phyloP scores from a whole-genome alignment of 73 alveolate genomes.

The Symbiodinium pilosum region DNA sequence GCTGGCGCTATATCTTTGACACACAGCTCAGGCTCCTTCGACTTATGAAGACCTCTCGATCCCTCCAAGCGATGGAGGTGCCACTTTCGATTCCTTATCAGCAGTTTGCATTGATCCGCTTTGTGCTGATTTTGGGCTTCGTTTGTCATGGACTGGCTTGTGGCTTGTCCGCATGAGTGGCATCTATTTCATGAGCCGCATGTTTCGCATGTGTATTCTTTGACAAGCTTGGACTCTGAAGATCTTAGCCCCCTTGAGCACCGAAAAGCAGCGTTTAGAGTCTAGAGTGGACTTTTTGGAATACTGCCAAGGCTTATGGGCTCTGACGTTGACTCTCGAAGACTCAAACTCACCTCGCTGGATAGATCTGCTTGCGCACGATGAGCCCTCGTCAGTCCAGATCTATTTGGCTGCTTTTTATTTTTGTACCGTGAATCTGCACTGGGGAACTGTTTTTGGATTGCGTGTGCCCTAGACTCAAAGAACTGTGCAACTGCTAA shows the following conservation, averaged over 20 bases:
- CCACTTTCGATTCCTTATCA: slow-evolving; percentile 77
- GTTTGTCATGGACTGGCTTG: slow-evolving; percentile 48
- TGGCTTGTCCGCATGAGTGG: not conserved
- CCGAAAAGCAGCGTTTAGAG: too few relatives aligned
- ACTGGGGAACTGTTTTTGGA: too few relatives aligned
- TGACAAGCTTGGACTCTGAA: not conserved
- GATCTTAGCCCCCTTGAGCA: not conserved
- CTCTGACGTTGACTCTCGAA: slow-evolving; percentile 12
- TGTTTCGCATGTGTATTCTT: not conserved
- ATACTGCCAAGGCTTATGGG: not conserved
- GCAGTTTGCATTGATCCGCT: slow-evolving; percentile 40
- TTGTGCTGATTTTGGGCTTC: slow-evolving; percentile 12
- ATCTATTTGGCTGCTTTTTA: slow-evolving; percentile 52
- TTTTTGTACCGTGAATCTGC: not conserved
- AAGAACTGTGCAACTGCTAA: not conserved
- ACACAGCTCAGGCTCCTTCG: not conserved
- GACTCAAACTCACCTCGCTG: not conserved
- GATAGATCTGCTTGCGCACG: slow-evolving; percentile 5
- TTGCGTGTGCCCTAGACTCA: too few relatives aligned
- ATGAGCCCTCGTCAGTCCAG: not conserved
- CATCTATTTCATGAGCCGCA: not conserved
- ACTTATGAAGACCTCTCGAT: not conserved
- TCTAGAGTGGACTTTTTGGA: too few relatives aligned
- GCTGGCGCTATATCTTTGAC: too few relatives aligned
- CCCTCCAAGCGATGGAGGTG: slow-evolving; percentile 53